Evolutionary conservation across 164 flowering plant genomes (phyloP).

Genomic region (Vitis cinerea): DNA sequence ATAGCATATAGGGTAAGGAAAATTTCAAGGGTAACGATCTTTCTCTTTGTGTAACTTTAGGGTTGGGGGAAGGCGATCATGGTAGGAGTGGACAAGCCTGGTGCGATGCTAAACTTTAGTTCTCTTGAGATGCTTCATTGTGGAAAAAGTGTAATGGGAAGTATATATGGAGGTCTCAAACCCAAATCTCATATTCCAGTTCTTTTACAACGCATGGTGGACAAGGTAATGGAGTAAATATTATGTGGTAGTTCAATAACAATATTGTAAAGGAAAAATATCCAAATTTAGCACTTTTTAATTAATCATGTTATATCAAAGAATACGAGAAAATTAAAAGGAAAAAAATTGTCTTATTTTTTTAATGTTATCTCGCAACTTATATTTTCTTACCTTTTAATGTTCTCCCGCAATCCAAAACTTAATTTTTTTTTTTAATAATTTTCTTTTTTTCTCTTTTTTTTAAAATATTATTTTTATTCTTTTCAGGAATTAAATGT

Average conservation of each 20-base stretch:
- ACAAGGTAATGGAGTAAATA: slow-evolving; percentile 32
- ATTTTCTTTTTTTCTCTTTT: too few species aligned
- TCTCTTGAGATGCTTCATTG: slow-evolving; percentile 43
- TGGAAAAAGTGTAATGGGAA: slow-evolving; percentile 50
- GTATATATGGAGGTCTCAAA: slow-evolving; percentile 62
- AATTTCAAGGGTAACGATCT: background rate
- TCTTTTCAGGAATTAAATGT: slow-evolving; percentile 50
- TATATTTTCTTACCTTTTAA: too few species aligned
- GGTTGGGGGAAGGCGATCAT: slow-evolving; percentile 81
- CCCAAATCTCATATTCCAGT: slow-evolving; percentile 57
- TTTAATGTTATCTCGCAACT: too few species aligned
- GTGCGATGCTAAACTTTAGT: slow-evolving; percentile 32
- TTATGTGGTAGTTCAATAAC: too few species aligned
- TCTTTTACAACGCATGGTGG: slow-evolving; percentile 50
- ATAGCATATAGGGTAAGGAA: background rate
- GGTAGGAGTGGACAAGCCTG: slow-evolving; percentile 63
- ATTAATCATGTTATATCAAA: too few species aligned
- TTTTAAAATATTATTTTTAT: background rate
- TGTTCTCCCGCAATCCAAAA: too few species aligned
- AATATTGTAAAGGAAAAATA: too few species aligned
- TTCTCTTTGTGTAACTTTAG: slow-evolving; percentile 21
- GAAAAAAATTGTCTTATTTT: too few species aligned
- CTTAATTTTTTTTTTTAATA: too few species aligned
- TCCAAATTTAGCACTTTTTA: too few species aligned
- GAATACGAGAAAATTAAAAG: too few species aligned